Evolutionary conservation across 2,329 filamentous ascomycete species (phyloP).

Genomic region (Coniella vitis): DNA sequence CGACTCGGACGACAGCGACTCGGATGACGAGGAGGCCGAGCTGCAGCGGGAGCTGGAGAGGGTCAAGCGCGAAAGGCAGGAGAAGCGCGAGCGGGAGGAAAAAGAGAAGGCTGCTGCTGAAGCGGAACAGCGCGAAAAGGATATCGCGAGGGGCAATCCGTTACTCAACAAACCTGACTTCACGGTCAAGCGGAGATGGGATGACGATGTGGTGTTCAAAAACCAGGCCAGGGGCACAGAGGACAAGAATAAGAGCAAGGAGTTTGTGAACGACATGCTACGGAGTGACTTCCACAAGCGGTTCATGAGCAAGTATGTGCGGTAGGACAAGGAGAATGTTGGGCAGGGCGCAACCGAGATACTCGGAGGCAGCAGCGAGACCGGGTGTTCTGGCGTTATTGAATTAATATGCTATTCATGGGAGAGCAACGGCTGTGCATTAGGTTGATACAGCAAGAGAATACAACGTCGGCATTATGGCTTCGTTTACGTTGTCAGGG

Average conservation of each 20-base stretch:
- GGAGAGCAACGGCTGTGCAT: background rate
- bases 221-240: constrained; percentile 95
- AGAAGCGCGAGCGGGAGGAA: constrained; percentile 75
- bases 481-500: too few relatives aligned
- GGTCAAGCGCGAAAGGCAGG: constrained; percentile 80
- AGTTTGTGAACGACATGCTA: constrained; percentile 94
- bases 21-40: constrained; percentile 80
- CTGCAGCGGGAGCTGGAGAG: constrained; percentile 90
- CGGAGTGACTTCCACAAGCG: constrained; percentile 96
- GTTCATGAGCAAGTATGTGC: constrained; percentile 75
- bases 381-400: background rate
- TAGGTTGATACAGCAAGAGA: background rate
- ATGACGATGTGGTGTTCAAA: constrained; percentile 98
- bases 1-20: constrained; percentile 53
- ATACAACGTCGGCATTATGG: background rate
- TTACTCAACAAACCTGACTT: constrained; percentile 85
- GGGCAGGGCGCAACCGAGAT: background rate
- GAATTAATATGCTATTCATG: background rate
- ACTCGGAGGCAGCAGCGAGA: background rate
- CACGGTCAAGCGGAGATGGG: constrained; percentile 85
- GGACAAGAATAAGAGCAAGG: constrained; percentile 78
- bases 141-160: constrained; percentile 90
- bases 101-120: constrained; percentile 74
- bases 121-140: constrained; percentile 73
- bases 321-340: too few relatives aligned